These are phyloP conservation scores for Rhodotorula sp. DNA, from an alignment of 1,284 basidiomycete species.

Conservation along the genomic window DNA sequence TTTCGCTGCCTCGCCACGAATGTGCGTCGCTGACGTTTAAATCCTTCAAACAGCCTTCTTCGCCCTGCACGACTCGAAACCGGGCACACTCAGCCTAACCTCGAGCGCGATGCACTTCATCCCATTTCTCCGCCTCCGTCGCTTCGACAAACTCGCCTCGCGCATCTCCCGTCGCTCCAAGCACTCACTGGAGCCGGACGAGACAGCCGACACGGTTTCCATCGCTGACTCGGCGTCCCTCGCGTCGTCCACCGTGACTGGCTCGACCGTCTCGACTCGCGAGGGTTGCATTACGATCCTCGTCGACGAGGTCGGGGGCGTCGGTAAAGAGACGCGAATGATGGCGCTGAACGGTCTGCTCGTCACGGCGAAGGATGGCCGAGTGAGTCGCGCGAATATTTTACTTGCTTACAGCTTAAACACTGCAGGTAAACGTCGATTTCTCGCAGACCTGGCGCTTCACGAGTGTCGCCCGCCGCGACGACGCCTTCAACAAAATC, in stretches of 20 bases:
- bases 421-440: no score
- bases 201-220: slow-evolving; percentile 4
- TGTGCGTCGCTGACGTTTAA: neutral
- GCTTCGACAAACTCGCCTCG: slow-evolving; percentile 17
- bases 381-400: slow-evolving; percentile 18
- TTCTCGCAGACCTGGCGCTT: slow-evolving; percentile 16
- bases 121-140: slow-evolving; percentile 15
- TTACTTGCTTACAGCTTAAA: no score
- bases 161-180: neutral
- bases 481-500: slow-evolving; percentile 34
- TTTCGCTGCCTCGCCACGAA: neutral
- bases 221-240: slow-evolving; percentile 5
- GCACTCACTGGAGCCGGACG: neutral
- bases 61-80: slow-evolving; percentile 26
- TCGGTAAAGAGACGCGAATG: slow-evolving; percentile 25
- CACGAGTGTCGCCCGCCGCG: slow-evolving; percentile 25
- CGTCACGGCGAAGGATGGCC: slow-evolving; percentile 11
- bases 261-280: neutral
- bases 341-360: slow-evolving; percentile 16
- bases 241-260: slow-evolving; percentile 1
- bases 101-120: slow-evolving; percentile 14
- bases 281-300: slow-evolving; percentile 1
- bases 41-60: slow-evolving; percentile 30
- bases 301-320: slow-evolving; percentile 22
- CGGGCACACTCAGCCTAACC: slow-evolving; percentile 26